phyloP scores from a whole-genome alignment of 1,139 yeast genomes.

The Suhomyces taliae region DNA sequence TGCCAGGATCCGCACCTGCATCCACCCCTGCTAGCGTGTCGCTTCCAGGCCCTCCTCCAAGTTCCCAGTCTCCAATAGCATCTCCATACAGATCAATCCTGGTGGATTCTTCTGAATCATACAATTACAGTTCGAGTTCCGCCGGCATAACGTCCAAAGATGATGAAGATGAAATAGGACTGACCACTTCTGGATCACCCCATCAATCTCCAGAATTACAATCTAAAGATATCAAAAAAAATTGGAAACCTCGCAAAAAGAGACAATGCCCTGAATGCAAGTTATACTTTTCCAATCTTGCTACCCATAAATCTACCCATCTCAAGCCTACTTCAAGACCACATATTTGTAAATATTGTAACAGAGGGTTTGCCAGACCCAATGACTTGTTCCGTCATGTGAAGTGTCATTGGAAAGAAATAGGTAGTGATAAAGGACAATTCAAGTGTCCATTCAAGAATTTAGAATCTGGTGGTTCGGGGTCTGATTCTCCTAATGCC shows the following conservation, averaged over 20 bases:
- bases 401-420: constrained; percentile 78
- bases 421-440: constrained; percentile 51
- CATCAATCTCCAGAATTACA: constrained; percentile 7
- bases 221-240: constrained; percentile 13
- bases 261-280: constrained; percentile 84
- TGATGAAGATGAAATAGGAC: constrained; percentile 10
- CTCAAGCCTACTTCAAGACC: constrained; percentile 73
- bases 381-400: constrained; percentile 83
- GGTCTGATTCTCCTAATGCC: constrained; percentile 1
- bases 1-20: neutral
- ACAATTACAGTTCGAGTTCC: constrained; percentile 6
- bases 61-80: constrained; percentile 2
- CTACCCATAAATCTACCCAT: constrained; percentile 85
- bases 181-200: constrained; percentile 8
- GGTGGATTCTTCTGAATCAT: constrained; percentile 7
- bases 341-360: constrained; percentile 73
- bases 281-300: constrained; percentile 72
- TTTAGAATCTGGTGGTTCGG: constrained; percentile 4
- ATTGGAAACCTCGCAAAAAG: constrained; percentile 62
- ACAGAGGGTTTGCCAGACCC: constrained; percentile 83
- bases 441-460: constrained; percentile 48
- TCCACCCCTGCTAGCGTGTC: neutral
- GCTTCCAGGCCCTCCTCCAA: neutral
- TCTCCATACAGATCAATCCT: constrained; percentile 8
- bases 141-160: neutral